Evolutionary conservation across 331 rosid genomes (phyloP).

Genomic region (Quercus lobata): DNA sequence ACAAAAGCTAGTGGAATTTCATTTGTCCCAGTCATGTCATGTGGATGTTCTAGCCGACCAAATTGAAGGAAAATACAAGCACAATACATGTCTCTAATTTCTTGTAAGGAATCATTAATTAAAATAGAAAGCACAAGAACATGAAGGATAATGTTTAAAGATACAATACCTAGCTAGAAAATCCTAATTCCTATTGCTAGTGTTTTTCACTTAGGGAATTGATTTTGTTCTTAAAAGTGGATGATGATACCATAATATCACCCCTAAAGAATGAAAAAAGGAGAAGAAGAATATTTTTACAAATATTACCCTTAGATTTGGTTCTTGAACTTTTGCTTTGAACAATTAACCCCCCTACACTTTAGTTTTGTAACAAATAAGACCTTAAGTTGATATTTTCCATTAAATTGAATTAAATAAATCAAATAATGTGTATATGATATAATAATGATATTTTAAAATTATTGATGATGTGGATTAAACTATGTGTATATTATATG

Average conservation of each 20-base stretch:
- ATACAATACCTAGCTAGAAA: not conserved
- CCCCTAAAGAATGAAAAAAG: not conserved
- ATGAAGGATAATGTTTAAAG: slow-evolving; percentile 3
- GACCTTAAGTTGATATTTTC: too few species aligned
- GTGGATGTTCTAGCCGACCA: slow-evolving; percentile 26
- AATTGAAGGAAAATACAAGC: not conserved
- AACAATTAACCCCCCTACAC: too few species aligned
- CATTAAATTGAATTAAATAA: too few species aligned
- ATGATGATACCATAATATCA: slow-evolving; percentile 18
- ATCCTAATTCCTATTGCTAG: not conserved
- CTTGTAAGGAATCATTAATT: slow-evolving; percentile 17
- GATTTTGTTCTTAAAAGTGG: slow-evolving; percentile 3
- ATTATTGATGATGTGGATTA: too few species aligned
- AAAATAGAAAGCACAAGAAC: not conserved
- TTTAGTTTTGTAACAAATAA: too few species aligned
- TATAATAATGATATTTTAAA: too few species aligned
- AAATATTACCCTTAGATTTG: too few species aligned
- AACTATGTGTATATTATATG: too few species aligned
- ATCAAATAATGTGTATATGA: too few species aligned
- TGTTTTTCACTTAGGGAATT: too few species aligned
- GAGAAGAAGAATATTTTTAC: too few species aligned
- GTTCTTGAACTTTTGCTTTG: too few species aligned
- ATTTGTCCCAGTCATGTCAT: slow-evolving; percentile 22
- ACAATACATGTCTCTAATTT: not conserved
- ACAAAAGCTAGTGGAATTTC: not conserved